Evolutionary conservation across 306 rosid species (phyloP), one percentile per base, ranked within the genome.

Genomic region (Spatholobus suberectus): DNA sequence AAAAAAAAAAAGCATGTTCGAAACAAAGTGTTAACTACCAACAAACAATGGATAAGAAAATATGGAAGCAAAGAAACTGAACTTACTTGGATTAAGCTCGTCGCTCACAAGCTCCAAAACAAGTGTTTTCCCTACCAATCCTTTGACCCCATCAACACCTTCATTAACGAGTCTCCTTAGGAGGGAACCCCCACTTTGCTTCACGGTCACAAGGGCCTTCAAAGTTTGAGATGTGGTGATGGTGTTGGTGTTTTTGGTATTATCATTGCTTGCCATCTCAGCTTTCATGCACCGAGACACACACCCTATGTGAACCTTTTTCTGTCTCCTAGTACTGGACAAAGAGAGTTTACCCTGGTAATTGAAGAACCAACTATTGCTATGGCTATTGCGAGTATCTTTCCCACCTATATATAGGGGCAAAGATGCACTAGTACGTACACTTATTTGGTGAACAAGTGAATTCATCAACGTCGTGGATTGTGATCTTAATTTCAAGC

Each of bases 81-180:
- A 80, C 57, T 37, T 83, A 84, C 90, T 81, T 23, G 90, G 85
- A 57, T 81, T 76, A 55, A 80, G 78, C 0, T 84, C 43, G 5
- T 54, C 27, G 9, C 90, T 76, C 1, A 87, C 82, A 9, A 87
- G 82, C 86, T 87, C 86, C 74, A 87, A 73, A 63, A 14, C 27
- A 23, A 84, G 58, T 26, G 86, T 1, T 66, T 77, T 72, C 8
- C 86, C 90, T 47, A 84, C 32, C 55, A 73, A 65, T 0, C 17
- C 72, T 52, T 5, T 2, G 37, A 84, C 11, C 27, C 66, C 84
- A 41, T 54, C 79, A 46, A 84, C 6, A 27, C 75, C 71, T 11
- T 46, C 79, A 59, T 20, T 46, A 4, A 82, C 40, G 4, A 86
- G 55, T 23, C 65, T 40, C 6, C 57, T 38, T 9, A 87, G 5